A percentile compares a stretch with the other conserved stretches of the same genome.
Conservation (phyloP, 2,329 filamentous ascomycete genomes). For the Plectosphaerella sp. region DNA sequence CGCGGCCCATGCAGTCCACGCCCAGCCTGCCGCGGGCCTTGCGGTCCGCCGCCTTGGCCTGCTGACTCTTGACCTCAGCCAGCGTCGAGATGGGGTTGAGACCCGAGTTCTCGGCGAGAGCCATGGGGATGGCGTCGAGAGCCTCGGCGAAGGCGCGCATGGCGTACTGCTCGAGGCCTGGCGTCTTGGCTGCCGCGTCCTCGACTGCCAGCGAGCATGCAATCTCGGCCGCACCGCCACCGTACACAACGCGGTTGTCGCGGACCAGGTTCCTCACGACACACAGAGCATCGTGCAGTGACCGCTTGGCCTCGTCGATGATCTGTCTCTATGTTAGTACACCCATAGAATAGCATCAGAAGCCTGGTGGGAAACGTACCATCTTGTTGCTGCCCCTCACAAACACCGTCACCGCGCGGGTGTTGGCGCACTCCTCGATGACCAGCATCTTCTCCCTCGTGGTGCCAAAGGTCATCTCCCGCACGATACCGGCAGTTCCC, state of each 20-base stretch:
- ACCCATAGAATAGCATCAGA: not conserved
- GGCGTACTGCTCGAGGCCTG: slow-evolving; percentile 96
- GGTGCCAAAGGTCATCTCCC: slow-evolving; percentile 95
- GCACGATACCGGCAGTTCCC: slow-evolving; percentile 81
- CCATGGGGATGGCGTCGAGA: slow-evolving; percentile 89
- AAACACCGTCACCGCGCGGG: slow-evolving; percentile 91
- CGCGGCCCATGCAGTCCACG: slow-evolving; percentile 96
- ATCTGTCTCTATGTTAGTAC: slow-evolving; percentile 54
- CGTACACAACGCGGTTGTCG: slow-evolving; percentile 97
- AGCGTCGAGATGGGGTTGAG: slow-evolving; percentile 94
- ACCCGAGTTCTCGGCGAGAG: slow-evolving; percentile 94
- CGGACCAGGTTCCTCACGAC: slow-evolving; percentile 94
- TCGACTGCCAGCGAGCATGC: slow-evolving; percentile 95
- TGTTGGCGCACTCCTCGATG: slow-evolving; percentile 99
- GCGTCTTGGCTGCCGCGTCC: slow-evolving; percentile 89
- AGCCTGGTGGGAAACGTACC: slow-evolving; percentile 50
- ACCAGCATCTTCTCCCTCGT: slow-evolving; percentile 99
- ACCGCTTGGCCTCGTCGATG: slow-evolving; percentile 97
- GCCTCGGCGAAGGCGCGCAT: slow-evolving; percentile 98
- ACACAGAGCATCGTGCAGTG: slow-evolving; percentile 93
- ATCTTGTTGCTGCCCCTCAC: slow-evolving; percentile 99
- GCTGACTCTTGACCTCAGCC: slow-evolving; percentile 91
- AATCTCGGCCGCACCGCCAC: slow-evolving; percentile 93
- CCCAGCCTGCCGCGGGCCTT: slow-evolving; percentile 61
- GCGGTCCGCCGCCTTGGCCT: slow-evolving; percentile 66